Percentiles rank a stretch among this genome's conserved stretches.
Evolutionary conservation across 257 asterid species (phyloP).

Genomic region (Verbascum thapsus): DNA sequence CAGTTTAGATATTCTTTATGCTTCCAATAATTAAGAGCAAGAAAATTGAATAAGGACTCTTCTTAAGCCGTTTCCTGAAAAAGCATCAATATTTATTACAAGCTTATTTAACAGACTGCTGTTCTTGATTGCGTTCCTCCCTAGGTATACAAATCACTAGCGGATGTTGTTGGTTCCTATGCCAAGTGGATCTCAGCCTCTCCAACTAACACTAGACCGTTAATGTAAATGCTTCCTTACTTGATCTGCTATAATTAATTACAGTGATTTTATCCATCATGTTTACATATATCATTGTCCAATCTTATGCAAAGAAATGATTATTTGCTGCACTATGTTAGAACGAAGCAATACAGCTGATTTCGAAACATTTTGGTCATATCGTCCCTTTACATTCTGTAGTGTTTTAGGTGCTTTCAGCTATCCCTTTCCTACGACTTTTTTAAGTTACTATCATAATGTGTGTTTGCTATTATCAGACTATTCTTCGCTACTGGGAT

Average conservation of each 20-base stretch:
- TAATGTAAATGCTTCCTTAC: conserved; percentile 65
- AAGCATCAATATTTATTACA: conserved; percentile 14
- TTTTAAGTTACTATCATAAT: conserved; percentile 16
- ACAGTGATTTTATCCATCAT: conserved; percentile 27
- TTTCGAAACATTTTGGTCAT: conserved; percentile 13
- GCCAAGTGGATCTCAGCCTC: conserved; percentile 70
- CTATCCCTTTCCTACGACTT: conserved; percentile 16
- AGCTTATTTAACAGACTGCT: conserved; percentile 18
- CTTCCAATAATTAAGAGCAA: conserved; percentile 26
- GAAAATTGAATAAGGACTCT: conserved; percentile 25
- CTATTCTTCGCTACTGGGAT: conserved; percentile 77
- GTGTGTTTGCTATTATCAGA: conserved; percentile 53
- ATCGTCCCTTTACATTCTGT: conserved; percentile 15
- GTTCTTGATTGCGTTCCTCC: conserved; percentile 29
- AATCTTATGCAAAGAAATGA: conserved; percentile 24
- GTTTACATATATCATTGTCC: conserved; percentile 26
- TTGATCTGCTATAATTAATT: conserved; percentile 28
- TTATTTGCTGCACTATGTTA: conserved; percentile 21
- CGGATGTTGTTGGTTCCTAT: conserved; percentile 82
- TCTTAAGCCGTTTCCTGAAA: conserved; percentile 26
- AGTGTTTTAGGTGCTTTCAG: conserved; percentile 21
- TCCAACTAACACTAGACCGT: conserved; percentile 53
- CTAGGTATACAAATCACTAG: conserved; percentile 81
- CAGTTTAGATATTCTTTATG: conserved; percentile 24
- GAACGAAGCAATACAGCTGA: conserved; percentile 22